Evolutionary conservation across 495 filamentous ascomycete genomes (phyloP), one percentile per base, ranked within the genome.

Genomic region (Penicillium robsamsonii): DNA sequence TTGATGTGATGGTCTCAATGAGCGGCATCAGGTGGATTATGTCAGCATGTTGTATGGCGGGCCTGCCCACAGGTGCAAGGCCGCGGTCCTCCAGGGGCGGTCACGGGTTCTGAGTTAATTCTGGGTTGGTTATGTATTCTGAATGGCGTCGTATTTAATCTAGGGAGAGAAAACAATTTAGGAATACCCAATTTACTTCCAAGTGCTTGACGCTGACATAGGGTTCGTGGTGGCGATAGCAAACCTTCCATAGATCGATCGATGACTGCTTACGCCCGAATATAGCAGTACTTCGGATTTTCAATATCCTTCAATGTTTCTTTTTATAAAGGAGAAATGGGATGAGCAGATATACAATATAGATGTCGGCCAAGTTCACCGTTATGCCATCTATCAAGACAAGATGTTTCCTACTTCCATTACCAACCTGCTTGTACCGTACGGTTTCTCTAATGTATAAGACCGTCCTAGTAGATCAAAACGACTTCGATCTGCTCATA

Each of bases 1-100:
- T 54, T 24, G 52, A 54, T 46, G n/a, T 33, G 43, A 46, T 40
- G 35, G 22, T 47, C 15, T 25, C 24, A 24, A 30, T 51, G 35
- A 40, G n/a, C n/a, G 29, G 30, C 29, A 25, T 25, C 29, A 44
- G 10, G 1, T 37, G 22, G 13, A 29, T 46, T 54, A 46, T 35
- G 52, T 54, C 42, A 54, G 52, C 42, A 20, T 11, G 6, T 47
- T 38, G 6, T 38, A 17, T 27, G 25, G 25, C 25, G 25, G 25
- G 22, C 22, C 25, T 27, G 25, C 22, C 22, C 22, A 22, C 22
- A 2, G 22, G 22, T 22, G 22, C 22, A 22, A 22, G 22, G 22
- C 22, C 22, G 25, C 4, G 25, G 25, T 27, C 25, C 25, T 27
- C 4, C 6, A 27, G 25, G 22, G 22, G 25, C 25, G 2, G 25